These are phyloP conservation scores for Gnomoniopsis smithogilvyi DNA, from an alignment of 2,329 filamentous ascomycete species.

Conservation along the genomic window DNA sequence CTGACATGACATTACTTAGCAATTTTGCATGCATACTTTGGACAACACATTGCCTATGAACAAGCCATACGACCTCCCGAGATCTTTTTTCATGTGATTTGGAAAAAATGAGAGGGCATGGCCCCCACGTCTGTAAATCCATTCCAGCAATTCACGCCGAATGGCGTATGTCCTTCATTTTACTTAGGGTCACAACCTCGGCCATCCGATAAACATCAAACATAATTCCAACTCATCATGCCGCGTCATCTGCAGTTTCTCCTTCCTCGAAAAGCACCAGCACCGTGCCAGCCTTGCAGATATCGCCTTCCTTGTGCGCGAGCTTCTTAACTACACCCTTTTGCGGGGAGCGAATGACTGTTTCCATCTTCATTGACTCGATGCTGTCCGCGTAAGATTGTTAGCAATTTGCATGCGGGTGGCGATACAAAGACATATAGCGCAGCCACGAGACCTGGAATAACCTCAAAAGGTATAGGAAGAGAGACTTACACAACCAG, in stretches of 20 bases:
- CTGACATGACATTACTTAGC: no score
- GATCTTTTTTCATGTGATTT: no score
- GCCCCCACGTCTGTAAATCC: no score
- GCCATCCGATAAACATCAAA: neutral
- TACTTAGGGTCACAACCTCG: neutral
- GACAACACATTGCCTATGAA: no score
- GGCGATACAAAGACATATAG: neutral
- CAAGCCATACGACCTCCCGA: no score
- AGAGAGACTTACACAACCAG: conserved; percentile 68
- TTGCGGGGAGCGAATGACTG: conserved; percentile 74
- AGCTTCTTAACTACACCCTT: conserved; percentile 68
- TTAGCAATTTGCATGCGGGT: conserved; percentile 11
- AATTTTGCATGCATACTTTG: no score
- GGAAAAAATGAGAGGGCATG: no score
- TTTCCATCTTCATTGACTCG: conserved; percentile 91
- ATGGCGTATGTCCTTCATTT: neutral
- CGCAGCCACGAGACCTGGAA: neutral
- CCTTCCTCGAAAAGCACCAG: conserved; percentile 18
- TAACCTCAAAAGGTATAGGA: neutral
- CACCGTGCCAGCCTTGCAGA: conserved; percentile 28
- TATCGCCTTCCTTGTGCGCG: conserved; percentile 71
- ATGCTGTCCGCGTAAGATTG: conserved; percentile 46
- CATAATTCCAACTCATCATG: neutral
- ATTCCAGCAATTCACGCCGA: no score
- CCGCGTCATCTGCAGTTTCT: neutral